Evolutionary conservation across 371 early-diverging fungal species (phyloP).

Genomic region (Mucor sp.): DNA sequence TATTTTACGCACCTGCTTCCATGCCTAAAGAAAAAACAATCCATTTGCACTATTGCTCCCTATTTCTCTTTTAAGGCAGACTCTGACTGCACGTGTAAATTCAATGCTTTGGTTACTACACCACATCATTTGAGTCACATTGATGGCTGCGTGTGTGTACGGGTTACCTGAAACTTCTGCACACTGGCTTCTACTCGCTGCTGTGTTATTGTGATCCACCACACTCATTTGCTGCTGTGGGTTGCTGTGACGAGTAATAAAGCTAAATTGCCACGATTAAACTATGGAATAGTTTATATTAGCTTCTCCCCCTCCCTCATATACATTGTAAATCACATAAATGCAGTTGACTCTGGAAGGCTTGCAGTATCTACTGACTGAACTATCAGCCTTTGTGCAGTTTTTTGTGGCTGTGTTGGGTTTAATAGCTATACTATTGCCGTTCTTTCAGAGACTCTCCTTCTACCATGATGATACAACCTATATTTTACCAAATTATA

Average conservation of each 20-base stretch:
- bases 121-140: background rate
- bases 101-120: background rate
- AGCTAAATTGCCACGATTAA: background rate
- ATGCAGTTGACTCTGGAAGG: constrained; percentile 21
- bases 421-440: constrained; percentile 18
- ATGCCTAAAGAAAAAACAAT: background rate
- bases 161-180: background rate
- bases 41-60: background rate
- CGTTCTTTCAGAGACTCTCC: constrained; percentile 13
- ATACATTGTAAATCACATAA: background rate
- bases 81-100: background rate
- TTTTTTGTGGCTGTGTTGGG: constrained; percentile 20
- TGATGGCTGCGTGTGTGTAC: background rate
- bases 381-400: constrained; percentile 14
- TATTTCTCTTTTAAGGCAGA: background rate
- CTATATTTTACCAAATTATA: constrained; percentile 11
- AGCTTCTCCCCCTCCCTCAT: background rate
- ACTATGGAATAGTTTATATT: background rate
- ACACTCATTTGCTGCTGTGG: background rate
- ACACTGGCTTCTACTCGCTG: background rate
- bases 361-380: constrained; percentile 9
- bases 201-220: background rate
- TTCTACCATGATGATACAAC: constrained; percentile 16
- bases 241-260: background rate
- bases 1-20: background rate